A percentile compares a stretch with the other conserved stretches of the same genome.
phyloP scores from a whole-genome alignment of 2,329 filamentous ascomycete genomes.

The Diaporthe eres region DNA sequence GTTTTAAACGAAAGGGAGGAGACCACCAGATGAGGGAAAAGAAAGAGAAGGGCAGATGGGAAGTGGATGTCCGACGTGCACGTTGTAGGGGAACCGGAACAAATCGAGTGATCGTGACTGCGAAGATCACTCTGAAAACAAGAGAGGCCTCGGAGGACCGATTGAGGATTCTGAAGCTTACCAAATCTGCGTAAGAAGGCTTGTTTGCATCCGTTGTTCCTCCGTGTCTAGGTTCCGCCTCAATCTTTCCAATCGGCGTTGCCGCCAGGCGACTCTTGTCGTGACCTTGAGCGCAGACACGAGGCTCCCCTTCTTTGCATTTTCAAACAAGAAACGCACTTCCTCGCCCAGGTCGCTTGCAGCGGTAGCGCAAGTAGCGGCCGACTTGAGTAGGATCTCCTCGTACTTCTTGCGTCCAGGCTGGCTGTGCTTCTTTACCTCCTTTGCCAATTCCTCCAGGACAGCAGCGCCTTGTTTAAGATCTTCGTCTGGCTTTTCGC shows the following conservation, averaged over 20 bases:
- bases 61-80: too few species aligned
- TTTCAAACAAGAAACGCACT: not conserved
- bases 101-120: too few species aligned
- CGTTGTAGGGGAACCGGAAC: too few species aligned
- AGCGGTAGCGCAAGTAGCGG: not conserved
- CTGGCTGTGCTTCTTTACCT: not conserved
- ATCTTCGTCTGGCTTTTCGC: not conserved
- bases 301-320: constrained; percentile 6
- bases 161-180: not conserved
- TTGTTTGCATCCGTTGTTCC: constrained; percentile 3
- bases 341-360: not conserved
- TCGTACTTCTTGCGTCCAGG: not conserved
- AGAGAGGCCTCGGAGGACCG: fast-evolving
- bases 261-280: not conserved
- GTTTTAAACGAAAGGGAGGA: not conserved
- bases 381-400: not conserved
- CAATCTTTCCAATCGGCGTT: constrained; percentile 1
- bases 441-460: not conserved
- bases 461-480: not conserved
- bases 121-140: too few species aligned
- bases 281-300: not conserved
- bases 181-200: constrained; percentile 4
- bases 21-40: too few species aligned
- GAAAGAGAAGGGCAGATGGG: too few species aligned
- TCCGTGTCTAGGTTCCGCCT: not conserved